Evolutionary conservation across 2,329 filamentous ascomycete species (phyloP).

Genomic region (Pseudodiploospora longispora): DNA sequence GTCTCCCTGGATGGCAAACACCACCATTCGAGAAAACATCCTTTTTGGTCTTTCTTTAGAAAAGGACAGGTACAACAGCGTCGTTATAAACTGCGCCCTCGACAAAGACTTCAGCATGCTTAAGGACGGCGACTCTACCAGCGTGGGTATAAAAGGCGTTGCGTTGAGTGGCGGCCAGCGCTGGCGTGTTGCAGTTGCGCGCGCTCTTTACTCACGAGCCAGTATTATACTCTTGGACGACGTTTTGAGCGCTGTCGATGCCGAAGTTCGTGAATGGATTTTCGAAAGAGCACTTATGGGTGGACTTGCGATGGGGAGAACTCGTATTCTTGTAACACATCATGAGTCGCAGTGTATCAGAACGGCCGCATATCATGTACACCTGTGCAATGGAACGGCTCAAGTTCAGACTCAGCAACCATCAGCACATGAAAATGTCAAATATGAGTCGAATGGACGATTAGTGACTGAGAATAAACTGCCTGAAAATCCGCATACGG

Average conservation of each 20-base stretch:
- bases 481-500: too few relatives aligned
- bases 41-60: constrained; percentile 62
- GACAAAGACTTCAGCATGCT: constrained; percentile 63
- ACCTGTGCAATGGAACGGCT: constrained; percentile 21
- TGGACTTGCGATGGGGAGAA: constrained; percentile 4
- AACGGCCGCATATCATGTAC: constrained; percentile 2
- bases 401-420: too few relatives aligned
- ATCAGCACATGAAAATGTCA: too few relatives aligned
- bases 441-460: too few relatives aligned
- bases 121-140: constrained; percentile 60
- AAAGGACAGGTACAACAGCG: constrained; percentile 54
- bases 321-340: constrained; percentile 10
- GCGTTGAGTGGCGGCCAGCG: constrained; percentile 12
- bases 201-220: constrained; percentile 15
- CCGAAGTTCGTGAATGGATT: constrained; percentile 1
- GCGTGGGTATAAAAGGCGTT: constrained; percentile 30
- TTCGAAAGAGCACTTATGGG: constrained; percentile 3
- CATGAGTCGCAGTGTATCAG: constrained; percentile 2
- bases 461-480: too few relatives aligned
- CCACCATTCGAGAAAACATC: constrained; percentile 64
- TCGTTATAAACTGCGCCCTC: constrained; percentile 62
- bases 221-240: constrained; percentile 53
- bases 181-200: constrained; percentile 12
- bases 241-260: constrained; percentile 5
- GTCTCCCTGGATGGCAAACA: constrained; percentile 73